phyloP scores from a whole-genome alignment of 2,329 filamentous ascomycete species.

The Diaporthe nobilis region DNA sequence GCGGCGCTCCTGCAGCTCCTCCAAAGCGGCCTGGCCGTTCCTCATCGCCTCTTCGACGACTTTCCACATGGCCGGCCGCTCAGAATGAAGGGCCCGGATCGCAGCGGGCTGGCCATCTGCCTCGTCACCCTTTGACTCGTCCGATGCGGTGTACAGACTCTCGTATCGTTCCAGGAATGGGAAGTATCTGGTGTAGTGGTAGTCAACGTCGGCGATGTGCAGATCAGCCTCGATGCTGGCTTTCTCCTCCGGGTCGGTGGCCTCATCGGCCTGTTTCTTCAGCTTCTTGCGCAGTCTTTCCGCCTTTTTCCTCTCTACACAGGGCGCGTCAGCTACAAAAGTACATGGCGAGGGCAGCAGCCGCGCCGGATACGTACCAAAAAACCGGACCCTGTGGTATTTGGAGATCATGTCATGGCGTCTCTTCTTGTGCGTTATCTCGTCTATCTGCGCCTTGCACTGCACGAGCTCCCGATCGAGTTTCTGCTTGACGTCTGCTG shows the following conservation, averaged over 20 bases:
- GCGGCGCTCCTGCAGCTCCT: constrained; percentile 68
- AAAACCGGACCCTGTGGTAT: constrained; percentile 89
- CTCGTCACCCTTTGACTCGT: constrained; percentile 51
- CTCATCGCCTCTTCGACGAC: constrained; percentile 75
- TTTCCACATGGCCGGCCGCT: constrained; percentile 75
- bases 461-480: constrained; percentile 80
- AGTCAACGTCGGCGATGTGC: constrained; percentile 80
- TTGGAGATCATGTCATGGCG: constrained; percentile 80
- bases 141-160: constrained; percentile 66
- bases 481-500: constrained; percentile 76
- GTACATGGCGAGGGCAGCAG: background rate
- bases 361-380: constrained; percentile 67
- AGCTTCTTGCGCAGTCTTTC: constrained; percentile 76
- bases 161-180: constrained; percentile 81
- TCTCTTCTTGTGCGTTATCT: constrained; percentile 71
- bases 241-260: constrained; percentile 65
- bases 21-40: constrained; percentile 66
- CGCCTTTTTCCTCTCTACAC: constrained; percentile 79
- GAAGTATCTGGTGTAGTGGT: constrained; percentile 81
- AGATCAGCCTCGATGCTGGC: constrained; percentile 68
- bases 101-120: constrained; percentile 56
- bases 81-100: constrained; percentile 58
- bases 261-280: constrained; percentile 67
- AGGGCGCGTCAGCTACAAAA: constrained; percentile 7
- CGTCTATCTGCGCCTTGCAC: constrained; percentile 74